phyloP scores from a whole-genome alignment of 371 early-diverging fungal species.

The Fennellomyces sp. region DNA sequence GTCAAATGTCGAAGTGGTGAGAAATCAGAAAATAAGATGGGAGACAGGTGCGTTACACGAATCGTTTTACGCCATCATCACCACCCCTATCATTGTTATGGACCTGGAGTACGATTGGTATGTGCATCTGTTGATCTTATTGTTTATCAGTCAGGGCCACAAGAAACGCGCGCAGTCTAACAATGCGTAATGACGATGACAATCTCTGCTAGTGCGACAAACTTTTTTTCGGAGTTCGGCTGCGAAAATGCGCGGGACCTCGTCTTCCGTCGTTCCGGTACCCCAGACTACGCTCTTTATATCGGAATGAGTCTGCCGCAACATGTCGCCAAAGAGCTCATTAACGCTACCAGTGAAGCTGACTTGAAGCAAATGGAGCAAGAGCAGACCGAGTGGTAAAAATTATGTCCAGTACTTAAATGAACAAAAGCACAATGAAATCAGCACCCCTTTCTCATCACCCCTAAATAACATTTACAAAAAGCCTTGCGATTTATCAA shows the following conservation, averaged over 20 bases:
- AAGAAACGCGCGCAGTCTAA: background rate
- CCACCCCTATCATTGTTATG: background rate
- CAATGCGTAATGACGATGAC: too few species aligned
- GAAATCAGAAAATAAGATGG: constrained; percentile 1
- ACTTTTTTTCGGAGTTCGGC: too few species aligned
- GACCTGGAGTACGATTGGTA: too few species aligned
- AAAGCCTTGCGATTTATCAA: constrained; percentile 31
- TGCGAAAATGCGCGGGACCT: background rate
- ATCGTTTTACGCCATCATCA: background rate
- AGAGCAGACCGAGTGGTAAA: constrained; percentile 12
- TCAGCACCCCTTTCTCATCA: background rate
- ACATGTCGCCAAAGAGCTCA: constrained; percentile 4
- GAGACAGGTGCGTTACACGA: constrained; percentile 2
- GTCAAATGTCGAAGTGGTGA: too few species aligned
- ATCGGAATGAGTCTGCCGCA: constrained; percentile 1
- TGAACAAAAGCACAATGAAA: too few species aligned
- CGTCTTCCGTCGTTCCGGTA: background rate
- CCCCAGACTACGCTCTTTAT: background rate
- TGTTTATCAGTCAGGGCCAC: background rate
- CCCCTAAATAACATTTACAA: background rate
- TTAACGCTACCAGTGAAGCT: constrained; percentile 5
- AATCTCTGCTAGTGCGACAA: background rate
- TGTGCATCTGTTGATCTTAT: constrained; percentile 1
- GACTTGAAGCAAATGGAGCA: constrained; percentile 3
- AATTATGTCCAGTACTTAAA: too few species aligned